Base-by-base conservation (phyloP, 1,284 basidiomycete species). In the Lignosus rhinocerotis region DNA sequence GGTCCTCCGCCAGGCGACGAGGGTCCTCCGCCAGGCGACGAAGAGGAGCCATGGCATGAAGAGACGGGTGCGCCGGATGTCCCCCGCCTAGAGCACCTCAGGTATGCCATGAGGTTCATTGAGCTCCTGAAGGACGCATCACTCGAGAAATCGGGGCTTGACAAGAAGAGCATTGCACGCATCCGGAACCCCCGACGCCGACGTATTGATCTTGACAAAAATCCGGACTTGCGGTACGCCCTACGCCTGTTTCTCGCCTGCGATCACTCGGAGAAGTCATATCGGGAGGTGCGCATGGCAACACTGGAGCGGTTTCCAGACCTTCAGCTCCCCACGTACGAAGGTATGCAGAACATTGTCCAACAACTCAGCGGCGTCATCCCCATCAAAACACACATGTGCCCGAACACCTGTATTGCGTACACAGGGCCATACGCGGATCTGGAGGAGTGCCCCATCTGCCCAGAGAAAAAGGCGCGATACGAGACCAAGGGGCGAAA, bases 381-480 rank as follows among this genome's bases (percentile, higher is more conserved):
- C 2, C 25, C 69, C 4, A 41, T 73, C 10, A 10, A 42, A 1
- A n/a, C 65, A 45, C 70, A 76, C 54, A 76, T 74, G 72, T 75
- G 75, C 47, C 54, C 62, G 12, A 68, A 73, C 8, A 66, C 65
- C 6, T 77, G 75, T 54, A 41, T 68, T 36, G 73, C 70, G 6
- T 77, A 62, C 52, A 74, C 72, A 30, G 74, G 75, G 3, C 70
- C 70, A 8, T 72, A 62, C 42, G 30, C 36, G 0, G 48, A 68
- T 3, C 62, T 70, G 1, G 57, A 72, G 1, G 9, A 33, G 0
- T 68, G 65, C 38, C 60, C 56, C 0, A n/a, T 41, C 12, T 68
- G 67, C 34, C 17, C 38, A 1, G 36, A 57, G 38, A 11, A n/a
- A 1, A 32, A 25, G 32, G 19, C 53, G 1, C 62, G 61, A 12